A percentile compares a stretch with the other conserved stretches of the same genome.
Evolutionary conservation across 495 filamentous ascomycete genomes (phyloP).

Genomic region (Aspergillus leporis): DNA sequence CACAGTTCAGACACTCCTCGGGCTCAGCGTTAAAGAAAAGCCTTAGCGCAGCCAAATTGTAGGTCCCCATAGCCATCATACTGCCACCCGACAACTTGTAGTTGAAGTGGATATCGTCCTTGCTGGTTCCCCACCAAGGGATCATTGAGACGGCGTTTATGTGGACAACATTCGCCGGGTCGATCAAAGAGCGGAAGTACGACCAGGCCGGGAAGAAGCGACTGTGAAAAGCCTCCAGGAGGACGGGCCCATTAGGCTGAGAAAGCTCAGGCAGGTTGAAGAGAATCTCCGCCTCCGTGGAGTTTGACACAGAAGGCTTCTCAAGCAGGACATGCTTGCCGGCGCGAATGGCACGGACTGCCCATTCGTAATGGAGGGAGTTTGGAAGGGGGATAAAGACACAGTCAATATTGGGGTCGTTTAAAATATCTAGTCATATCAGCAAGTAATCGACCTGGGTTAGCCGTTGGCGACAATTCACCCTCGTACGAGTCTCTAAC

Average conservation of each 20-base stretch:
- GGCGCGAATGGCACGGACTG: slow-evolving; percentile 36
- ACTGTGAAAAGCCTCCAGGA: slow-evolving; percentile 62
- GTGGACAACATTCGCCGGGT: slow-evolving; percentile 8
- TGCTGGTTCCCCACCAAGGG: slow-evolving; percentile 7
- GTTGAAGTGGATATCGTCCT: slow-evolving; percentile 56
- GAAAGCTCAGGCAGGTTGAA: slow-evolving; percentile 36
- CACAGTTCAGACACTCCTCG: slow-evolving; percentile 37
- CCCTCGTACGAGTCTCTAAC: slow-evolving; percentile 51
- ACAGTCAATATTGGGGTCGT: slow-evolving; percentile 41
- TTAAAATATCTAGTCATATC: slow-evolving; percentile 33
- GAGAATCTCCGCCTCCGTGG: slow-evolving; percentile 35
- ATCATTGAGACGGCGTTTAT: slow-evolving; percentile 18
- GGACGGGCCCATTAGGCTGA: slow-evolving; percentile 32
- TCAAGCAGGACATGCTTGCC: slow-evolving; percentile 52
- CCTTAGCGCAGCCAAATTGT: slow-evolving; percentile 44
- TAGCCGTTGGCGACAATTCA: too few species aligned
- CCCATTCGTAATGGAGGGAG: slow-evolving; percentile 47
- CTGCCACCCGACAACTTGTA: slow-evolving; percentile 57
- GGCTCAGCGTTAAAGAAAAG: slow-evolving; percentile 37
- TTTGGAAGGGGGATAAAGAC: slow-evolving; percentile 56
- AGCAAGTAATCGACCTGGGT: too few species aligned
- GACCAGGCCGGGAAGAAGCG: slow-evolving; percentile 58
- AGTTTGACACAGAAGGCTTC: slow-evolving; percentile 47
- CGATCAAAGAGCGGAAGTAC: slow-evolving; percentile 43
- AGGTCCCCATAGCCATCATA: slow-evolving; percentile 59